phyloP scores from a whole-genome alignment of 2,329 filamentous ascomycete species.

The Xylaria sp. region DNA sequence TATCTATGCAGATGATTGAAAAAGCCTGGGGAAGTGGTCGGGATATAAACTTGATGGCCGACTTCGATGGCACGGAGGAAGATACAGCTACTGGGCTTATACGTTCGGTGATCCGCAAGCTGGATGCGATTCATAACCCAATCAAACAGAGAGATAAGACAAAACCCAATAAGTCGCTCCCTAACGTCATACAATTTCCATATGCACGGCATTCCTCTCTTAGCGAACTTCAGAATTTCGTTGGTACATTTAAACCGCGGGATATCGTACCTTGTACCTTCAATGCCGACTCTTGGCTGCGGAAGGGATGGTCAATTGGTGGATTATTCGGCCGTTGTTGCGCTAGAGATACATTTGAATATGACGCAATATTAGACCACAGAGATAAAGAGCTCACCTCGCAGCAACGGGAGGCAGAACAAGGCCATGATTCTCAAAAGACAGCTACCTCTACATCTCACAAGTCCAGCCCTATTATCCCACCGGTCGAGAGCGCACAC shows the following conservation, averaged over 20 bases:
- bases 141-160: conserved; percentile 27
- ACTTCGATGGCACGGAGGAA: conserved; percentile 45
- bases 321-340: conserved; percentile 78
- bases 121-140: conserved; percentile 32
- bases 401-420: background rate
- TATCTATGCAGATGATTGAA: conserved; percentile 35
- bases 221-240: conserved; percentile 77
- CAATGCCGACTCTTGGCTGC: conserved; percentile 70
- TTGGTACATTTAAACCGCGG: conserved; percentile 74
- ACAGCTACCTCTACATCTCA: background rate
- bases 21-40: conserved; percentile 47
- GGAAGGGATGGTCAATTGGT: conserved; percentile 70
- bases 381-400: conserved; percentile 23
- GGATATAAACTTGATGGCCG: conserved; percentile 51
- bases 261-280: conserved; percentile 89
- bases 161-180: conserved; percentile 43
- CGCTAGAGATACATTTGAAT: conserved; percentile 67
- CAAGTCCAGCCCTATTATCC: conserved; percentile 13
- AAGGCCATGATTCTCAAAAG: conserved; percentile 9
- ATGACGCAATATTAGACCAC: conserved; percentile 70
- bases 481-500: background rate
- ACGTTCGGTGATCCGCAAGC: conserved; percentile 36
- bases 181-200: conserved; percentile 71
- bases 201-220: conserved; percentile 94
- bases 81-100: conserved; percentile 35